Conservation (phyloP, 768 basidiomycete genomes). For the Suillus plorans region DNA sequence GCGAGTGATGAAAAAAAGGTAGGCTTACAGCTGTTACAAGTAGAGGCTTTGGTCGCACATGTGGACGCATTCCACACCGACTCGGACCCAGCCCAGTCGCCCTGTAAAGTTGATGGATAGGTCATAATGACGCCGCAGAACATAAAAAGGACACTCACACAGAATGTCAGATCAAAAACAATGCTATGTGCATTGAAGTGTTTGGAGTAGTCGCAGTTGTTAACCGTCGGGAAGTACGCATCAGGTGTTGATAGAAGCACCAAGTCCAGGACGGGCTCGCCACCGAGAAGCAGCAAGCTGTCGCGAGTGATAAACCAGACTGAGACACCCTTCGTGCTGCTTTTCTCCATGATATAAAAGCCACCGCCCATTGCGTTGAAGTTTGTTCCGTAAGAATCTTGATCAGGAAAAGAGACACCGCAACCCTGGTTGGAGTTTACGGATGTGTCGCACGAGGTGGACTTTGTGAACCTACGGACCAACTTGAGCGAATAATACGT, state of each 20-base stretch:
- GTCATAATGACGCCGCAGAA: neutral
- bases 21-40: slow-evolving; percentile 48
- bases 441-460: slow-evolving; percentile 48
- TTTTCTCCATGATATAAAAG: slow-evolving; percentile 53
- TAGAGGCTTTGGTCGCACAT: slow-evolving; percentile 33
- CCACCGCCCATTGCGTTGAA: slow-evolving; percentile 61
- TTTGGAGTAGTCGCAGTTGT: slow-evolving; percentile 48
- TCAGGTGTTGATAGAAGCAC: slow-evolving; percentile 32
- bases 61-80: slow-evolving; percentile 38
- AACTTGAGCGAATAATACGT: neutral
- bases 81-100: slow-evolving; percentile 49
- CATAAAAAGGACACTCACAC: slow-evolving; percentile 40
- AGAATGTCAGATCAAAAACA: slow-evolving; percentile 62
- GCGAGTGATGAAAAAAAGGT: neutral
- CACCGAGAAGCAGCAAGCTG: slow-evolving; percentile 31
- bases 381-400: slow-evolving; percentile 42
- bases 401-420: slow-evolving; percentile 43
- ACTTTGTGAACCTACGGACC: slow-evolving; percentile 34
- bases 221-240: slow-evolving; percentile 42
- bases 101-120: slow-evolving; percentile 31
- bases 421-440: slow-evolving; percentile 63
- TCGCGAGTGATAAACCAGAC: slow-evolving; percentile 63
- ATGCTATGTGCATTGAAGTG: slow-evolving; percentile 55
- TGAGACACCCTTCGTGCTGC: slow-evolving; percentile 42
- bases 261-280: neutral